These are phyloP conservation scores for Mycocentrospora acerina DNA, from an alignment of 2,329 filamentous ascomycete species.

Conservation along the genomic window DNA sequence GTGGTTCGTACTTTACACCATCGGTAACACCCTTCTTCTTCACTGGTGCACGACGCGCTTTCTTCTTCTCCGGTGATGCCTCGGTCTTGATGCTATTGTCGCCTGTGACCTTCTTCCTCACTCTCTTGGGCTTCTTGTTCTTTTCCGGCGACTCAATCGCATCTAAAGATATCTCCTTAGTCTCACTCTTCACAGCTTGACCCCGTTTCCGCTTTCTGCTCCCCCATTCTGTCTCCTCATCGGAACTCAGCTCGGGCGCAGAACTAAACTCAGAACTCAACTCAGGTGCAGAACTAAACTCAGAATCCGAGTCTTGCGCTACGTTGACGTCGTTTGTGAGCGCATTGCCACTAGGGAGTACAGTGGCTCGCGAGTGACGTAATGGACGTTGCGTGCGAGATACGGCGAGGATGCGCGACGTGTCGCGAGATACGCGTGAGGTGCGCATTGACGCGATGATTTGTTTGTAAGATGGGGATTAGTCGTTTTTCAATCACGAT, in stretches of 20 bases:
- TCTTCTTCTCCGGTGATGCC: constrained; percentile 33
- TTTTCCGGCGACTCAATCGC: constrained; percentile 13
- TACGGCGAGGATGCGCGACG: constrained; percentile 33
- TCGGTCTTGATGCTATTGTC: constrained; percentile 8
- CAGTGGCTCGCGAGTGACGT: constrained; percentile 40
- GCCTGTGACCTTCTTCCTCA: constrained; percentile 13
- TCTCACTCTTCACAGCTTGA: constrained; percentile 36
- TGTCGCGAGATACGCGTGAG: constrained; percentile 42
- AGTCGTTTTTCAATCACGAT: too few relatives aligned
- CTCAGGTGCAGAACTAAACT: constrained; percentile 16
- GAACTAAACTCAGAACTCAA: constrained; percentile 39
- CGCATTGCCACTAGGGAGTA: constrained; percentile 25
- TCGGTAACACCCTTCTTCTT: constrained; percentile 37
- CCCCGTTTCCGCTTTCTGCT: constrained; percentile 53
- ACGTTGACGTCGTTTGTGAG: constrained; percentile 10
- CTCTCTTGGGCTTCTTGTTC: not conserved
- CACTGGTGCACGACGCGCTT: constrained; percentile 40
- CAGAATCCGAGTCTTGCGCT: constrained; percentile 12
- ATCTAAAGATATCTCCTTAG: constrained; percentile 4
- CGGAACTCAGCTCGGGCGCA: constrained; percentile 28
- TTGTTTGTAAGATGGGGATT: not conserved
- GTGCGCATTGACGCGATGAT: constrained; percentile 31
- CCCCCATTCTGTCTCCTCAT: constrained; percentile 15
- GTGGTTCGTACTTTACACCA: constrained; percentile 57
- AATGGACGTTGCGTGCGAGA: constrained; percentile 27